Percentiles rank a stretch among this genome's conserved stretches.
phyloP scores from a whole-genome alignment of 495 filamentous ascomycete genomes.

The Penicillium taxi region DNA sequence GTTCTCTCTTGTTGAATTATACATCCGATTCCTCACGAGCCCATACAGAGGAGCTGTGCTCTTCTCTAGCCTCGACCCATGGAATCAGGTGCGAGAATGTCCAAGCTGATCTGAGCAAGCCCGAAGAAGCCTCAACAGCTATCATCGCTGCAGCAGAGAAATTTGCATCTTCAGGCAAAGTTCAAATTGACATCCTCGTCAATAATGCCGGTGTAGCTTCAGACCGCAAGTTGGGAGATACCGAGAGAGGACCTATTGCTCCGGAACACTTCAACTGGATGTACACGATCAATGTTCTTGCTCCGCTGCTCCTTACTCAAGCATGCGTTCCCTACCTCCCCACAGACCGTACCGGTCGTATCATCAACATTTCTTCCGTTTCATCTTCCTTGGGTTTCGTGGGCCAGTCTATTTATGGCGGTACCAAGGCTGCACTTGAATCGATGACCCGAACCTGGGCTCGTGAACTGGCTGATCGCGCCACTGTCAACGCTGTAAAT shows the following conservation, averaged over 20 bases:
- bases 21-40: conserved; percentile 50
- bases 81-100: conserved; percentile 41
- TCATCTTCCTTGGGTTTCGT: conserved; percentile 60
- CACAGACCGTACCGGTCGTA: conserved; percentile 62
- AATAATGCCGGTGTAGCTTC: conserved; percentile 75
- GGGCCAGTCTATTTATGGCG: conserved; percentile 72
- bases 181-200: conserved; percentile 78
- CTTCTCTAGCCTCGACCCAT: conserved; percentile 31
- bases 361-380: conserved; percentile 72
- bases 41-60: conserved; percentile 37
- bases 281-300: conserved; percentile 79
- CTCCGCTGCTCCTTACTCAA: conserved; percentile 72
- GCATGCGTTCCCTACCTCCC: conserved; percentile 64
- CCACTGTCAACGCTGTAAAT: conserved; percentile 82
- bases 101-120: conserved; percentile 50
- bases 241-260: conserved; percentile 38
- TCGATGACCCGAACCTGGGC: conserved; percentile 90
- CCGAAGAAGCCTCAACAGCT: conserved; percentile 22
- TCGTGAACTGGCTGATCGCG: conserved; percentile 66
- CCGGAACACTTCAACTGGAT: conserved; percentile 57
- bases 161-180: conserved; percentile 42
- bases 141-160: conserved; percentile 41
- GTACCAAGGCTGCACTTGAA: conserved; percentile 83
- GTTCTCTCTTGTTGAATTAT: conserved; percentile 61
- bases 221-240: conserved; percentile 52